Percentiles rank a stretch among this genome's conserved stretches.
These are phyloP conservation scores for Candida multigemmis DNA, from an alignment of 805 yeast species.

Conservation along the genomic window DNA sequence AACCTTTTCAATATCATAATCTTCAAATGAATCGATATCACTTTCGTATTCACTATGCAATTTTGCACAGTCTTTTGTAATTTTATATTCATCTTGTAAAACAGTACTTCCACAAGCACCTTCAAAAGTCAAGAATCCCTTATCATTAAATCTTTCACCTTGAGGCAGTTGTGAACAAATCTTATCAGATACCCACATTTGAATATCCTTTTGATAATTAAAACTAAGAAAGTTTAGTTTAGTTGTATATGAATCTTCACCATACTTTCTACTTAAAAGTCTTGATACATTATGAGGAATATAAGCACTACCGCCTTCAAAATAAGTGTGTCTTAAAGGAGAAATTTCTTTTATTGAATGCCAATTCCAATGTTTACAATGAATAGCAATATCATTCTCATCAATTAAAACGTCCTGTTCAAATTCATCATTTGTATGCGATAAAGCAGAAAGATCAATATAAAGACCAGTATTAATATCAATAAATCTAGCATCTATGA, in stretches of 20 bases:
- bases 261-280: slow-evolving; percentile 23
- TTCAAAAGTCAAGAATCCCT: slow-evolving; percentile 15
- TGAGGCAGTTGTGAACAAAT: slow-evolving; percentile 25
- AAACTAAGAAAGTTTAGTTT: slow-evolving; percentile 16
- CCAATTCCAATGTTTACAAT: slow-evolving; percentile 33
- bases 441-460: slow-evolving; percentile 35
- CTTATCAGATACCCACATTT: slow-evolving; percentile 38
- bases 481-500: slow-evolving; percentile 28
- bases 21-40: slow-evolving; percentile 13
- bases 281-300: slow-evolving; percentile 24
- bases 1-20: slow-evolving; percentile 12
- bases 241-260: slow-evolving; percentile 18
- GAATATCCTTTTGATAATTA: slow-evolving; percentile 33
- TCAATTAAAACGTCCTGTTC: too few relatives aligned
- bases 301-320: slow-evolving; percentile 27
- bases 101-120: slow-evolving; percentile 31
- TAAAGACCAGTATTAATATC: slow-evolving; percentile 31
- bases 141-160: slow-evolving; percentile 10
- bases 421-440: slow-evolving; percentile 10
- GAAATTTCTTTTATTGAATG: slow-evolving; percentile 24
- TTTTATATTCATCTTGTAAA: slow-evolving; percentile 29
- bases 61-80: slow-evolving; percentile 13
- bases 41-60: slow-evolving; percentile 13
- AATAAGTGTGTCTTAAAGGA: slow-evolving; percentile 25
- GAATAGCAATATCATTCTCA: slow-evolving; percentile 9